phyloP scores from a whole-genome alignment of 306 rosid genomes.

The Trifolium fragiferum region DNA sequence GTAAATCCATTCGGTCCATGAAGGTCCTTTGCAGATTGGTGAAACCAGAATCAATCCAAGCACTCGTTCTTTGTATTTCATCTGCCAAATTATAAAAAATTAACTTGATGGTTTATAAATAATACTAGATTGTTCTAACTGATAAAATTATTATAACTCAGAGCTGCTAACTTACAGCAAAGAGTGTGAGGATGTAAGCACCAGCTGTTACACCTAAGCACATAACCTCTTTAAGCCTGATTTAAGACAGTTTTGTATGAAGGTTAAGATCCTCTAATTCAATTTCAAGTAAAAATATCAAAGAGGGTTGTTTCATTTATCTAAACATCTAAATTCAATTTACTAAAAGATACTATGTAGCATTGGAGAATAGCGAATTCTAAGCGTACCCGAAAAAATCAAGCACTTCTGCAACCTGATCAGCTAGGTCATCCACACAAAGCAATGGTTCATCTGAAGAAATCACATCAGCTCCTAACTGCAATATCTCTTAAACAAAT shows the following conservation, averaged over 20 bases:
- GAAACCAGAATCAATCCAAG: conserved; percentile 87
- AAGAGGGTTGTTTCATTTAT: conserved; percentile 14
- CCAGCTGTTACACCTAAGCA: conserved; percentile 92
- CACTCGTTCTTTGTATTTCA: conserved; percentile 77
- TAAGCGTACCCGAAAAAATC: conserved; percentile 72
- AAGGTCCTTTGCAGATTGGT: conserved; percentile 78
- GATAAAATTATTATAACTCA: conserved; percentile 5
- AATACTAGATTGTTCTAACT: conserved; percentile 17
- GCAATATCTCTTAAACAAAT: conserved; percentile 70
- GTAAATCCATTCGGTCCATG: conserved; percentile 93
- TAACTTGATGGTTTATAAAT: conserved; percentile 18
- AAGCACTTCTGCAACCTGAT: conserved; percentile 87
- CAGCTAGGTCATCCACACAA: conserved; percentile 80
- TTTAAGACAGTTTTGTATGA: conserved; percentile 35
- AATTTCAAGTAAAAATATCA: conserved; percentile 24
- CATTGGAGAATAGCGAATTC: background rate
- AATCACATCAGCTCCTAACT: conserved; percentile 90
- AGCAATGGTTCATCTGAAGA: conserved; percentile 81
- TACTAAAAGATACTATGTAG: background rate
- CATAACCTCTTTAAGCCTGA: conserved; percentile 78
- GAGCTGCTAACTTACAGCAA: conserved; percentile 67
- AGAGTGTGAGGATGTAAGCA: conserved; percentile 80
- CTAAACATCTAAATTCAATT: background rate
- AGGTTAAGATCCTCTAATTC: conserved; percentile 27
- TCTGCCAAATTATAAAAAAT: conserved; percentile 48